phyloP scores from a whole-genome alignment of 1,284 basidiomycete genomes.

The Ustilago curta region DNA sequence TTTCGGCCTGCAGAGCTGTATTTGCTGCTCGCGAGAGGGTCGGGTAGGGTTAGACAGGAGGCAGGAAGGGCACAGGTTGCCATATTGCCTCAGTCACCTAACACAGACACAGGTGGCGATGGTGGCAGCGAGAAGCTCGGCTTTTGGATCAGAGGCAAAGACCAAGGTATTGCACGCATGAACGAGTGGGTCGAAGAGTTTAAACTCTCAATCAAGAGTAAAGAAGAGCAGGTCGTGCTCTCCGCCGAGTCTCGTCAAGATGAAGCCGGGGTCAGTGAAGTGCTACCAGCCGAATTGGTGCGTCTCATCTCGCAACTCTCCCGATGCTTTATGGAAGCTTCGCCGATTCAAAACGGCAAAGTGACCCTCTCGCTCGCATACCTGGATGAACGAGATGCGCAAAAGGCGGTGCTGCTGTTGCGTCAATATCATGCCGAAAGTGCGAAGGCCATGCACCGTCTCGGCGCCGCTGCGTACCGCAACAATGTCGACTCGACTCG shows the following conservation, averaged over 20 bases:
- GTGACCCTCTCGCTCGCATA: conserved; percentile 27
- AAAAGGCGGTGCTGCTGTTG: conserved; percentile 33
- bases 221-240: conserved; percentile 28
- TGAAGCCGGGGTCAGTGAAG: background rate
- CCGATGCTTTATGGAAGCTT: conserved; percentile 42
- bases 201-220: conserved; percentile 30
- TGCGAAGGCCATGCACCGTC: conserved; percentile 18
- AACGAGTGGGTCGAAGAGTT: conserved; percentile 34
- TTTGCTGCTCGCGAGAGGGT: conserved; percentile 32
- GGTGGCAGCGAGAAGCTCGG: conserved; percentile 21
- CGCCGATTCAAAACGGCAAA: conserved; percentile 23
- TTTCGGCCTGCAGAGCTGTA: conserved; percentile 46
- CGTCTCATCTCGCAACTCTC: conserved; percentile 39
- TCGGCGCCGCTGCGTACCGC: conserved; percentile 32
- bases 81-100: conserved; percentile 24
- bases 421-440: conserved; percentile 34
- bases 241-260: conserved; percentile 9
- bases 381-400: conserved; percentile 27
- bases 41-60: conserved; percentile 27
- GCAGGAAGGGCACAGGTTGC: conserved; percentile 30
- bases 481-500: conserved; percentile 8
- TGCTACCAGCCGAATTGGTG: conserved; percentile 29
- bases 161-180: conserved; percentile 37
- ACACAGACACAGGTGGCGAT: conserved; percentile 13
- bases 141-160: conserved; percentile 44